A percentile compares a stretch with the other conserved stretches of the same genome.
These are phyloP conservation scores for Cercospora sojina DNA, from an alignment of 2,329 filamentous ascomycete genomes.

Conservation along the genomic window DNA sequence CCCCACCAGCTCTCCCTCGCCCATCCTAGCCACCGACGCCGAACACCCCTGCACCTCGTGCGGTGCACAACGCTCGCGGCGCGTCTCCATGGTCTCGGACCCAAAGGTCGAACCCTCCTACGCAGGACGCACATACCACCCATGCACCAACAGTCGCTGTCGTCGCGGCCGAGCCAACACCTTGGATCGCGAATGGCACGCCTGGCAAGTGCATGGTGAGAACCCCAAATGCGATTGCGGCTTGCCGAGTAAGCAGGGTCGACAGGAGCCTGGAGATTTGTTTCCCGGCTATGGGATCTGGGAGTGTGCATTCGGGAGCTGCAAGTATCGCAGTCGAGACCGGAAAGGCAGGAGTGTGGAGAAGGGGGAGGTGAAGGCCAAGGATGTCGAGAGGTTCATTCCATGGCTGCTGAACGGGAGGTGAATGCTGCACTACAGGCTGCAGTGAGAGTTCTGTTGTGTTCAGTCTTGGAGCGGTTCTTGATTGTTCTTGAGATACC, in stretches of 20 bases:
- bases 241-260: slow-evolving; percentile 15
- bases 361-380: slow-evolving; percentile 23
- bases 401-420: slow-evolving; percentile 23
- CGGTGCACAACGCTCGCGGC: slow-evolving; percentile 17
- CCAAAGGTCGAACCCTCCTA: slow-evolving; percentile 10
- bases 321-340: slow-evolving; percentile 25
- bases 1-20: slow-evolving; percentile 1
- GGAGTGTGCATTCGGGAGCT: slow-evolving; percentile 23
- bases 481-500: slow-evolving; percentile 9
- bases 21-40: slow-evolving; percentile 14
- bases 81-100: slow-evolving; percentile 18
- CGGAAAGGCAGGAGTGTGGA: slow-evolving; percentile 23
- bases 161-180: slow-evolving; percentile 17
- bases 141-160: slow-evolving; percentile 23
- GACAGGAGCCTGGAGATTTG: neutral
- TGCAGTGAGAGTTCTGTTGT: neutral
- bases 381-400: slow-evolving; percentile 25
- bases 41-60: slow-evolving; percentile 24
- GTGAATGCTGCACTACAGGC: neutral
- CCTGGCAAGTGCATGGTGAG: slow-evolving; percentile 22
- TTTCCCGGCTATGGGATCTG: slow-evolving; percentile 26
- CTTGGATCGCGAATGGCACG: slow-evolving; percentile 19
- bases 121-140: slow-evolving; percentile 18
- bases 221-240: slow-evolving; percentile 26
- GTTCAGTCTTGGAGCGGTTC: neutral